Conservation (phyloP, 495 filamentous ascomycete genomes). For the Pyrenula massariospora region DNA sequence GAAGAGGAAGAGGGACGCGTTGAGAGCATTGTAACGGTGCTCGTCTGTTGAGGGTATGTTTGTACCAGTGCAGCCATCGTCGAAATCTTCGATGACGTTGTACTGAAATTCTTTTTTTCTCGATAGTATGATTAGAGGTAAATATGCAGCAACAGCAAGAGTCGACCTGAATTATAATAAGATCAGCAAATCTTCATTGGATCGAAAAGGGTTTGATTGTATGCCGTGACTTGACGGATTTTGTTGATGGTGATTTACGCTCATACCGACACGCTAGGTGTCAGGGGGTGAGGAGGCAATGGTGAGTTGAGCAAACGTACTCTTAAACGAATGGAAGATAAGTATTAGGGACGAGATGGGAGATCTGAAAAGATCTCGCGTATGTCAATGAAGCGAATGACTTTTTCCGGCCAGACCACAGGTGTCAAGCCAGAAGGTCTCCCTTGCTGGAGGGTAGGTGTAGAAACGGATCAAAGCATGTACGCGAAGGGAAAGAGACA, state of each 20-base stretch:
- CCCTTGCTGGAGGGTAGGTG: neutral
- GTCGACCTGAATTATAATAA: neutral
- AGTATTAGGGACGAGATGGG: neutral
- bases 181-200: neutral
- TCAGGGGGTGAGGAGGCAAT: neutral
- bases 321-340: neutral
- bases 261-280: neutral
- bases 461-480: neutral
- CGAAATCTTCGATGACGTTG: too few relatives aligned
- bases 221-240: neutral
- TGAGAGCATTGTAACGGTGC: constrained; percentile 72
- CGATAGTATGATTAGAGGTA: neutral
- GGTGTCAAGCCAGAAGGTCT: neutral
- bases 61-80: constrained; percentile 88
- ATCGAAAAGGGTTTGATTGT: neutral
- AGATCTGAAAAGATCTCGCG: neutral
- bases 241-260: neutral
- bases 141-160: neutral
- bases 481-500: neutral
- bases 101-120: neutral
- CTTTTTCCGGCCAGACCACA: neutral
- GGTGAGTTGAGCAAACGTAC: neutral
- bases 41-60: constrained; percentile 72
- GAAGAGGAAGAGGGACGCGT: constrained; percentile 64
- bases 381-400: neutral